Conservation (phyloP, 768 basidiomycete genomes). For the Russula griseocarnosa region DNA sequence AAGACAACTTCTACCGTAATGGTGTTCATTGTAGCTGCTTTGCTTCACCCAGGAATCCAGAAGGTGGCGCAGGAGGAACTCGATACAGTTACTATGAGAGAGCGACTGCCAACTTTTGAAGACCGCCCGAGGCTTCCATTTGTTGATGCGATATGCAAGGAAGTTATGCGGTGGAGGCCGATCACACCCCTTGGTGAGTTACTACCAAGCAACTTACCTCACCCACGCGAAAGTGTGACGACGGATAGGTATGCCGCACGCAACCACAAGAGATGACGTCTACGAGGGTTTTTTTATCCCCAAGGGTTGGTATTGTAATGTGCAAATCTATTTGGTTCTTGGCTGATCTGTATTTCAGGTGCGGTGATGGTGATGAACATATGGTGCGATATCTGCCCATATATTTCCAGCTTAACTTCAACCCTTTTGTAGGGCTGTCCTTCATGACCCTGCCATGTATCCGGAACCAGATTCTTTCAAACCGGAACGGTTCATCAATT, state of each 20-base stretch:
- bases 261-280: slow-evolving; percentile 9
- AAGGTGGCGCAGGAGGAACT: slow-evolving; percentile 2
- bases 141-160: slow-evolving; percentile 4
- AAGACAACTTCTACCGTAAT: not conserved
- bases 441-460: not conserved
- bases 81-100: not conserved
- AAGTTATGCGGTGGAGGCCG: slow-evolving; percentile 22
- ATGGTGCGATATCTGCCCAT: slow-evolving; percentile 14
- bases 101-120: not conserved
- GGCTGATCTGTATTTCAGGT: not conserved
- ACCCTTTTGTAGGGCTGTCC: not conserved
- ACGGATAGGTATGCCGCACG: slow-evolving; percentile 25
- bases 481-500: not conserved
- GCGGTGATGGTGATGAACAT: slow-evolving; percentile 27
- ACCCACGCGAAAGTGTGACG: not conserved
- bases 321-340: not conserved
- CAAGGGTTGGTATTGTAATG: not conserved
- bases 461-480: not conserved
- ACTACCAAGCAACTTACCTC: not conserved
- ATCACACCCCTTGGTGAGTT: slow-evolving; percentile 22
- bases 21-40: not conserved
- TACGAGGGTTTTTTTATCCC: slow-evolving; percentile 30
- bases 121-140: slow-evolving; percentile 1
- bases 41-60: not conserved
- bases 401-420: too few species aligned